Evolutionary conservation across 352 stramenopile genomes (phyloP), one percentile per base, ranked within the genome.

Genomic region (Phytophthora crassamura): DNA sequence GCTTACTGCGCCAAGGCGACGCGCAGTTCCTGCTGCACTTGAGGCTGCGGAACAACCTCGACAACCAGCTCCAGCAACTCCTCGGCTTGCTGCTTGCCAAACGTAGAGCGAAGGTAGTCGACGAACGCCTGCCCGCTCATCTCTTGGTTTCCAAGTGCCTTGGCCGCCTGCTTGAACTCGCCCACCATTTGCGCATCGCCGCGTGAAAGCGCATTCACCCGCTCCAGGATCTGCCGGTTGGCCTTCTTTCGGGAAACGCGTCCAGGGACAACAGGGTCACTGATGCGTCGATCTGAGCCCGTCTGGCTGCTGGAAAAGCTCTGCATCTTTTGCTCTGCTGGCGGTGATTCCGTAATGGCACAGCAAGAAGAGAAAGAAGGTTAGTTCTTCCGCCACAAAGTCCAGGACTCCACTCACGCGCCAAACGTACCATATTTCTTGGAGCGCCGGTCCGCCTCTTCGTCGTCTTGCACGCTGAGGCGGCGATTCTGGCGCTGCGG

Each of bases 121-220:
- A 88, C 80, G 54, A 93, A 93, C 25, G 77, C 78, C 49, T 78
- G 63, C 5, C 75, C 77, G 22, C 70, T 82, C 82, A 93, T 91
- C 30, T 91, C 80, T 54, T 88, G 72, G 39, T 80, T 91, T 22
- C 84, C 84, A 20, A 93, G 77, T 6, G 79, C 78, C 42, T 90
- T 89, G 5, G 84, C 84, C 12, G 79, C 79, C 34, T 84, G 77
- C 58, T 90, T 91, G 56, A 93, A 93, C 30, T 85, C 69, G 4
- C 57, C 49, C 11, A 93, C 73, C 22, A 67, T 72, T 34, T 82
- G 62, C 5, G 64, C n/a, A 43, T 91, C 67, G n/a, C 77, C 79
- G 1, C 65, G 67, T 12, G 82, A 78, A 10, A 89, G 73, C 48
- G 72, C 61, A 47, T 88, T 80, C 7, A 93, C 82, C n/a, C 70